These are phyloP conservation scores for Takakia lepidozioides DNA, from an alignment of 225 moss, liverwort and hornwort genomes.

Conservation along the genomic window DNA sequence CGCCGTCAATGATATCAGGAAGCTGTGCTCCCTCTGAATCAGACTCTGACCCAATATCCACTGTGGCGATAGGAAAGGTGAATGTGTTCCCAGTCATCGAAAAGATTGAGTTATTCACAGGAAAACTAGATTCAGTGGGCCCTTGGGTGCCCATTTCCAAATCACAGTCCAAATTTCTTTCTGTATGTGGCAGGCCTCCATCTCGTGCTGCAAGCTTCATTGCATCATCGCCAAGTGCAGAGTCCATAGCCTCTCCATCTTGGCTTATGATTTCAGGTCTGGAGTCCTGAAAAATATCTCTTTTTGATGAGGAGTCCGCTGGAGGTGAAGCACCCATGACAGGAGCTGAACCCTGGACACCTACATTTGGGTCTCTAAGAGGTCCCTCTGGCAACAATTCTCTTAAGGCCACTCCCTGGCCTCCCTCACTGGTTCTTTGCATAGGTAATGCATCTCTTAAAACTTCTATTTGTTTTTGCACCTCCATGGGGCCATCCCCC, in stretches of 20 bases:
- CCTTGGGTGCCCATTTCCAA: conserved; percentile 12
- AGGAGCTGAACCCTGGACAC: conserved; percentile 6
- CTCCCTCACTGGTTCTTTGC: conserved; percentile 30
- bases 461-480: conserved; percentile 7
- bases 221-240: conserved; percentile 14
- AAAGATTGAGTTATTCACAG: conserved; percentile 9
- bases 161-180: conserved; percentile 7
- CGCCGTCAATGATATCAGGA: conserved; percentile 49
- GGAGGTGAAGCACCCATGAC: conserved; percentile 7
- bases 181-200: conserved; percentile 5
- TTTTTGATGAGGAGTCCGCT: conserved; percentile 26
- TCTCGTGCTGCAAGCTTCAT: conserved; percentile 5
- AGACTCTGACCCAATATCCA: conserved; percentile 65
- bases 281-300: conserved; percentile 15
- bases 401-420: conserved; percentile 16
- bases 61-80: conserved; percentile 38
- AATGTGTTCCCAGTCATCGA: conserved; percentile 33
- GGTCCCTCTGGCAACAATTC: conserved; percentile 24
- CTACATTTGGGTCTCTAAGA: conserved; percentile 28
- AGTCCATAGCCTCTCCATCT: conserved; percentile 20
- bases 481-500: conserved; percentile 12
- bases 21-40: conserved; percentile 67
- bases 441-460: conserved; percentile 14
- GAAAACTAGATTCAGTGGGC: conserved; percentile 13
- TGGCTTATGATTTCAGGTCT: conserved; percentile 16